These are phyloP conservation scores for Bryoerythrophyllum caledonicum DNA, from an alignment of 225 moss, liverwort and hornwort species.

Conservation along the genomic window DNA sequence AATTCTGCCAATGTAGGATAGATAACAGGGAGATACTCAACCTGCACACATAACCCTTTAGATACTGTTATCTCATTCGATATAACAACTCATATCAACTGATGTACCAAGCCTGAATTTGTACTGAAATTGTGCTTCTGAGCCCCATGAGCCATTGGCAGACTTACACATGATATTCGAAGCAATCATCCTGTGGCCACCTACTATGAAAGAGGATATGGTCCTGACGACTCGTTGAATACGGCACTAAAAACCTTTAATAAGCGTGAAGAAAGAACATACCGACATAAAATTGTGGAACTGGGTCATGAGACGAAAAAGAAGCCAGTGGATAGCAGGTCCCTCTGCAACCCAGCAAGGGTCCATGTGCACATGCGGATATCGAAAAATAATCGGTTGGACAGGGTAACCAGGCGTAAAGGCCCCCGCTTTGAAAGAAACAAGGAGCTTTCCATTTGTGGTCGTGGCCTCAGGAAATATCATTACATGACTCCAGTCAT, in stretches of 20 bases:
- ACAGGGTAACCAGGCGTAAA: constrained; percentile 87
- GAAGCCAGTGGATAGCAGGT: constrained; percentile 63
- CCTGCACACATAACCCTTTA: too few species aligned
- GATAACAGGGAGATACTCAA: constrained; percentile 92
- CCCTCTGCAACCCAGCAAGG: constrained; percentile 96
- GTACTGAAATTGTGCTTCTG: background rate
- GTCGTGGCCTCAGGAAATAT: constrained; percentile 97
- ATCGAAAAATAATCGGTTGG: constrained; percentile 86
- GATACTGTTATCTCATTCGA: too few species aligned
- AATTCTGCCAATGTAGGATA: constrained; percentile 69
- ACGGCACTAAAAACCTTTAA: constrained; percentile 1
- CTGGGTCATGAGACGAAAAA: constrained; percentile 96
- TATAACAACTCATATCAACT: too few species aligned
- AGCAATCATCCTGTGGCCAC: background rate
- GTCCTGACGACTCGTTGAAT: constrained; percentile 3
- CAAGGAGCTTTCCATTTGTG: constrained; percentile 87
- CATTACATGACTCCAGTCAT: constrained; percentile 98
- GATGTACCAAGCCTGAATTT: background rate
- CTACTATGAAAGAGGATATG: background rate
- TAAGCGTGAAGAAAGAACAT: constrained; percentile 24
- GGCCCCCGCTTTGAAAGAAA: constrained; percentile 86
- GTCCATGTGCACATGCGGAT: constrained; percentile 83
- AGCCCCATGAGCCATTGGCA: too few species aligned
- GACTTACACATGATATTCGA: background rate
- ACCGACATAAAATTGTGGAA: constrained; percentile 98